Evolutionary conservation across 2,329 filamentous ascomycete genomes (phyloP).

Genomic region (Magnaporthales sp.): DNA sequence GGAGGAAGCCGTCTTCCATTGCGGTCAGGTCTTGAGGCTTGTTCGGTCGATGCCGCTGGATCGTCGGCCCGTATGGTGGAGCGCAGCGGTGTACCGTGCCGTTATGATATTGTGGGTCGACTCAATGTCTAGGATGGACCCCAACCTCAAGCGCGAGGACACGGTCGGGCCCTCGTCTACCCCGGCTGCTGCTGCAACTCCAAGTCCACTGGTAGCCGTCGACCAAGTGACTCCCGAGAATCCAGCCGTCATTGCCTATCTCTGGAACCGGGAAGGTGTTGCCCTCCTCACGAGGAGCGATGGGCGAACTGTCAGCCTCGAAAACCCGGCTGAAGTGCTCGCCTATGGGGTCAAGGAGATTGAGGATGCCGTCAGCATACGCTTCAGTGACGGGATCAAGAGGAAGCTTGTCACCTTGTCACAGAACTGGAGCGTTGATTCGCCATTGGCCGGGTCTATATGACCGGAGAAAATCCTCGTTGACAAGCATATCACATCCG

Average conservation of each 20-base stretch:
- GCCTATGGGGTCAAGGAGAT: conserved; percentile 30
- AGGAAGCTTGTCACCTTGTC: conserved; percentile 32
- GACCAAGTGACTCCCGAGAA: conserved; percentile 32
- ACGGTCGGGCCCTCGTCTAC: conserved; percentile 6
- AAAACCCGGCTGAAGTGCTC: conserved; percentile 29
- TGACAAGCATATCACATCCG: neutral
- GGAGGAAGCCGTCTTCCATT: conserved; percentile 58
- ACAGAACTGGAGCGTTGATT: conserved; percentile 28
- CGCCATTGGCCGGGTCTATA: conserved; percentile 7
- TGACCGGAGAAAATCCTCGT: neutral
- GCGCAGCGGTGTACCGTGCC: conserved; percentile 61
- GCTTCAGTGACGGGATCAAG: conserved; percentile 35
- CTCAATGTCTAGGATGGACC: conserved; percentile 42
- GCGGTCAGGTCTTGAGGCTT: conserved; percentile 56
- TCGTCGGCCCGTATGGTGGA: conserved; percentile 61
- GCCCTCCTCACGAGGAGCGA: conserved; percentile 25
- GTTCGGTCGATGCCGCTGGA: conserved; percentile 50
- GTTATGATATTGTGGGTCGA: conserved; percentile 55
- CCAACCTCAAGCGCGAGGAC: conserved; percentile 22
- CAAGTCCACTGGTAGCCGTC: conserved; percentile 20
- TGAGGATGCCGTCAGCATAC: conserved; percentile 29
- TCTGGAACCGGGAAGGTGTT: conserved; percentile 28
- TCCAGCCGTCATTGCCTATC: conserved; percentile 23
- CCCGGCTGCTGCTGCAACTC: neutral
- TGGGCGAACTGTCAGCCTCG: conserved; percentile 24